A percentile compares a stretch with the other conserved stretches of the same genome.
phyloP scores from a whole-genome alignment of 345 rosid species.

The Microcos paniculata region DNA sequence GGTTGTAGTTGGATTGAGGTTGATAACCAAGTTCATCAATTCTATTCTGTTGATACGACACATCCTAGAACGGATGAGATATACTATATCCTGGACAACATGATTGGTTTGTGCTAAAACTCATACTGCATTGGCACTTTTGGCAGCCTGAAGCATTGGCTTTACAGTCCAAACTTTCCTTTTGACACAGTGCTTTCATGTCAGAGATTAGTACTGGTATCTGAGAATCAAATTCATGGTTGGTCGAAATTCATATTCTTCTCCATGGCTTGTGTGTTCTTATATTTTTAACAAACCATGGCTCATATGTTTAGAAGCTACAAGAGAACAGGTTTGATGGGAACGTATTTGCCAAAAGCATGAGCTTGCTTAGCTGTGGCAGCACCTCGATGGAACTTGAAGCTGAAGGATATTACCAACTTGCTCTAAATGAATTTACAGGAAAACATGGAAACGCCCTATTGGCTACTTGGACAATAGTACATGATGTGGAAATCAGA shows the following conservation, averaged over 20 bases:
- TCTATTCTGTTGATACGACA: conserved; percentile 58
- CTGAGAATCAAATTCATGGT: neutral
- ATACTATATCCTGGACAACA: conserved; percentile 39
- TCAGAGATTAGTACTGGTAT: neutral
- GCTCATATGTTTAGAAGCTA: neutral
- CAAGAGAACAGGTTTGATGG: neutral
- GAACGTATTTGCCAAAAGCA: neutral
- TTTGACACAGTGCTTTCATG: neutral
- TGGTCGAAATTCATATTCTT: neutral
- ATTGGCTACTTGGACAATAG: neutral
- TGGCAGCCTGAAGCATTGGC: neutral
- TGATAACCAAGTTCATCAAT: conserved; percentile 58
- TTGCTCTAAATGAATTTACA: neutral
- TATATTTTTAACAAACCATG: neutral
- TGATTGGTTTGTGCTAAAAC: conserved; percentile 27
- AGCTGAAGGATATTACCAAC: neutral
- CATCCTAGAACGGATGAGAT: conserved; percentile 62
- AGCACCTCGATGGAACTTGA: neutral
- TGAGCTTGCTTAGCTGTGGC: neutral
- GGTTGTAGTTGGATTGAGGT: conserved; percentile 94
- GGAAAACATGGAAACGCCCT: neutral
- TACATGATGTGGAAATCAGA: neutral
- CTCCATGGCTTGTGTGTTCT: neutral
- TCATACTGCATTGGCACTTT: neutral
- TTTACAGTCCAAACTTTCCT: neutral